Base-by-base conservation (phyloP, 2,329 filamentous ascomycete genomes). In the Parastagonospora nodorum region DNA sequence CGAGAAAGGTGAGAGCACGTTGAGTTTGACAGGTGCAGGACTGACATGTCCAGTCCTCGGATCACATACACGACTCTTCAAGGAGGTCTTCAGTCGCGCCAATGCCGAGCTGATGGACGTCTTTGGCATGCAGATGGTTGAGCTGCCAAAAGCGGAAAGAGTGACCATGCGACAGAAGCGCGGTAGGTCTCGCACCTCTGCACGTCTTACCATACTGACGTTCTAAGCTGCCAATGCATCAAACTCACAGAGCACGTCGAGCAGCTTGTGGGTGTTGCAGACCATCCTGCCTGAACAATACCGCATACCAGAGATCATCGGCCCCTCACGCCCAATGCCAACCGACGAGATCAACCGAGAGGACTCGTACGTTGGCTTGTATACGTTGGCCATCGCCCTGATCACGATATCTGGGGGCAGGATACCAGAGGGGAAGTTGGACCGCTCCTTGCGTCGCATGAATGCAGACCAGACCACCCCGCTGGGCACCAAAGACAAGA, bases 71-170 rank as follows among this genome's bases (percentile, higher is more conserved):
- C 81, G 88, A 29, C 78, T 85, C 31, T 97, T 97, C 72, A 92
- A 86, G 68, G 72, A 76, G 10, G 85, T 97, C 3, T 97, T 96
- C 66, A 83, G 84, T 0, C 78, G 83, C 35, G 90, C 93, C 36
- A 93, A 99, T 71, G 74, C 78, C 30, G 83, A 89, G 59, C 77
- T 99, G 32, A 79, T 81, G 41, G 76, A 77, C 2, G 82, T 87
- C 1, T 97, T 96, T 74, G 94, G 94, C n/a, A 96, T 97, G 92
- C 83, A 92, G 71, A 83, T 99, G 80, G 81, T 85, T 4, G 92
- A 97, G 74, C 79, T 97, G 42, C 92, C 94, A 0, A 79, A 83
- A 1, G 84, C 83, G 65, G 93, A 97, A 66, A 95, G 92, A 73
- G 82, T 89, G 42, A 91, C 91, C 0, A 75, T 96, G 30, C 86